A percentile compares a stretch with the other conserved stretches of the same genome.
These are phyloP conservation scores for Extremus antarcticus DNA, from an alignment of 495 filamentous ascomycete species.

Conservation along the genomic window DNA sequence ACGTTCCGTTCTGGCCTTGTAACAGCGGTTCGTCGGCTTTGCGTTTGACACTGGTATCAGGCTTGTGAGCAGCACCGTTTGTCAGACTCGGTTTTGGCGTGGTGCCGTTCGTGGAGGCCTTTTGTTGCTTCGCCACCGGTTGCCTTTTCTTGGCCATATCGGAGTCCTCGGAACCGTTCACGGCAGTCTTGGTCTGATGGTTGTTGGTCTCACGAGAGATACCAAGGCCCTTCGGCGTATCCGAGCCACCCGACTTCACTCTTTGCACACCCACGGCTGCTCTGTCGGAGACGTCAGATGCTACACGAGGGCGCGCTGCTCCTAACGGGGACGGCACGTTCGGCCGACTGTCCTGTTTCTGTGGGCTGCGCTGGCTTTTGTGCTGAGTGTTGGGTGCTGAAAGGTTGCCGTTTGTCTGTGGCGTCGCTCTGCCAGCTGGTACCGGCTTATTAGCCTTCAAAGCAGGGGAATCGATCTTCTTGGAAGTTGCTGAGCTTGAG, in stretches of 20 bases:
- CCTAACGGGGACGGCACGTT: slow-evolving; percentile 21
- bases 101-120: slow-evolving; percentile 2
- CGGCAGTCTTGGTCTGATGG: slow-evolving; percentile 7
- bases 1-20: slow-evolving; percentile 13
- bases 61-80: slow-evolving; percentile 15
- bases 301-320: slow-evolving; percentile 17
- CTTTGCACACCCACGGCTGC: slow-evolving; percentile 4
- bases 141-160: neutral
- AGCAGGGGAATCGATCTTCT: neutral
- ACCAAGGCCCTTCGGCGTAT: slow-evolving; percentile 14
- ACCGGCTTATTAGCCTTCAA: slow-evolving; percentile 6
- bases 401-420: slow-evolving; percentile 12
- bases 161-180: neutral
- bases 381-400: slow-evolving; percentile 13
- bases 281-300: slow-evolving; percentile 19
- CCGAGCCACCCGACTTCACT: neutral
- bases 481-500: slow-evolving; percentile 2
- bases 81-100: slow-evolving; percentile 14
- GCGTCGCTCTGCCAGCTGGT: slow-evolving; percentile 6
- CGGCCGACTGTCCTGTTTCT: slow-evolving; percentile 15
- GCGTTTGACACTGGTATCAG: slow-evolving; percentile 23
- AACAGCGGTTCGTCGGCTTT: slow-evolving; percentile 20
- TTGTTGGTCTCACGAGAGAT: slow-evolving; percentile 8
- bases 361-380: slow-evolving; percentile 16
- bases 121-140: neutral